Evolutionary conservation across 768 basidiomycete genomes (phyloP).

Genomic region (Trametes cubensis): DNA sequence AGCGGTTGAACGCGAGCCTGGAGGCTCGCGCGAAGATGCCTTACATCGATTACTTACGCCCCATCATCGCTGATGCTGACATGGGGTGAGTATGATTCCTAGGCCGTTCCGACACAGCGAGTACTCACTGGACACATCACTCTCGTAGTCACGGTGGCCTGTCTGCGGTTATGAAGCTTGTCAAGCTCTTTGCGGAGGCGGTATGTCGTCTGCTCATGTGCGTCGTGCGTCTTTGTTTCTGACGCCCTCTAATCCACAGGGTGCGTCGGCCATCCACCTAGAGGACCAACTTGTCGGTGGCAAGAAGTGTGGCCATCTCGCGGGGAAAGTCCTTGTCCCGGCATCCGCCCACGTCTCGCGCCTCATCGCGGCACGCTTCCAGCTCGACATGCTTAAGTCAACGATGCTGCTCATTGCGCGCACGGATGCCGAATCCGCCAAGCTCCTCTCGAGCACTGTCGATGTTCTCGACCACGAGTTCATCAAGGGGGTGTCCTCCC

Average conservation of each 20-base stretch:
- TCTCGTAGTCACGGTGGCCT: constrained; percentile 78
- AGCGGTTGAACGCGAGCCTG: constrained; percentile 65
- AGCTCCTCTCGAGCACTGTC: constrained; percentile 81
- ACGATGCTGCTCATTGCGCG: constrained; percentile 90
- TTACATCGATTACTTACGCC: constrained; percentile 85
- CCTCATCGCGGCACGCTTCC: constrained; percentile 83
- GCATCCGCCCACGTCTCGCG: constrained; percentile 85
- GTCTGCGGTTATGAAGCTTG: constrained; percentile 94
- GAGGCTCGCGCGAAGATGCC: constrained; percentile 71
- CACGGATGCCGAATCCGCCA: constrained; percentile 88
- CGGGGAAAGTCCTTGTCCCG: constrained; percentile 92
- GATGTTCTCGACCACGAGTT: constrained; percentile 83
- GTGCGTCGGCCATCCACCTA: constrained; percentile 87
- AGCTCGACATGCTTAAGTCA: constrained; percentile 86
- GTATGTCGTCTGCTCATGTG: constrained; percentile 40
- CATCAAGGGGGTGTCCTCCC: constrained; percentile 62
- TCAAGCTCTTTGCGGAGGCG: constrained; percentile 93
- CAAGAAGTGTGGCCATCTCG: constrained; percentile 93
- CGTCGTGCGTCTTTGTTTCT: constrained; percentile 2
- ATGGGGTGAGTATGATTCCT: constrained; percentile 64
- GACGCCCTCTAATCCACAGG: constrained; percentile 41
- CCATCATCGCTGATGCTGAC: constrained; percentile 94
- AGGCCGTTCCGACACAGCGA: background rate
- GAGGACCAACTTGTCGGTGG: constrained; percentile 95
- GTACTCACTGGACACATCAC: constrained; percentile 2